Evolutionary conservation across 2,329 filamentous ascomycete genomes (phyloP).

Genomic region (Juglanconis juglandina): DNA sequence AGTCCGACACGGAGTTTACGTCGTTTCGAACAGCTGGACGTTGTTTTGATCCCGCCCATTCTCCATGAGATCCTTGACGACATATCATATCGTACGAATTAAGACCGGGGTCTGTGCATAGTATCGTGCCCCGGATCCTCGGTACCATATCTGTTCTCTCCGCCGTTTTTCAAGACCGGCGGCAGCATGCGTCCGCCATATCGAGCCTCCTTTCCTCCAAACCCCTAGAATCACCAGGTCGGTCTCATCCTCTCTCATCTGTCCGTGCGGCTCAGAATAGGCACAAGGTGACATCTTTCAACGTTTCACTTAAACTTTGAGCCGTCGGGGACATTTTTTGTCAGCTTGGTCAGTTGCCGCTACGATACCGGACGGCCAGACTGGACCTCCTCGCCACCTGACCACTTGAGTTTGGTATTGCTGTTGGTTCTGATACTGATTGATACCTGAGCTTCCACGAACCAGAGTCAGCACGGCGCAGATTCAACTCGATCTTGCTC

Average conservation of each 20-base stretch:
- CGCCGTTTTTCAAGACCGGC: not conserved
- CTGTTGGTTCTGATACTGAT: too few relatives aligned
- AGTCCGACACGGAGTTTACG: not conserved
- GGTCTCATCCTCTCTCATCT: not conserved
- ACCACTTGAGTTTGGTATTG: too few relatives aligned
- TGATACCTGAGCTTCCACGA: not conserved
- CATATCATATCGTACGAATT: not conserved
- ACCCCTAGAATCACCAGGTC: not conserved
- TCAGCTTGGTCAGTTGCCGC: not conserved
- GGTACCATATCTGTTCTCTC: not conserved
- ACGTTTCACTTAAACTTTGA: conserved; percentile 7
- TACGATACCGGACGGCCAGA: not conserved
- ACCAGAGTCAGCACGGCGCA: not conserved
- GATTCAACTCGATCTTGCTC: not conserved
- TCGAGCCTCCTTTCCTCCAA: not conserved
- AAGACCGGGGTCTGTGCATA: not conserved
- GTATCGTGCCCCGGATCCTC: not conserved
- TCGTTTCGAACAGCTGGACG: not conserved
- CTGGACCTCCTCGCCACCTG: not conserved
- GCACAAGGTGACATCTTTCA: not conserved
- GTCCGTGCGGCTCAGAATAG: not conserved
- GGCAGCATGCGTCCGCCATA: not conserved
- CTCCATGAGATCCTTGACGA: not conserved
- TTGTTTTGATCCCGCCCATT: not conserved
- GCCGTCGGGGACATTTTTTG: not conserved